Conservation (phyloP, 495 filamentous ascomycete genomes). For the Podospora pseudocomata region DNA sequence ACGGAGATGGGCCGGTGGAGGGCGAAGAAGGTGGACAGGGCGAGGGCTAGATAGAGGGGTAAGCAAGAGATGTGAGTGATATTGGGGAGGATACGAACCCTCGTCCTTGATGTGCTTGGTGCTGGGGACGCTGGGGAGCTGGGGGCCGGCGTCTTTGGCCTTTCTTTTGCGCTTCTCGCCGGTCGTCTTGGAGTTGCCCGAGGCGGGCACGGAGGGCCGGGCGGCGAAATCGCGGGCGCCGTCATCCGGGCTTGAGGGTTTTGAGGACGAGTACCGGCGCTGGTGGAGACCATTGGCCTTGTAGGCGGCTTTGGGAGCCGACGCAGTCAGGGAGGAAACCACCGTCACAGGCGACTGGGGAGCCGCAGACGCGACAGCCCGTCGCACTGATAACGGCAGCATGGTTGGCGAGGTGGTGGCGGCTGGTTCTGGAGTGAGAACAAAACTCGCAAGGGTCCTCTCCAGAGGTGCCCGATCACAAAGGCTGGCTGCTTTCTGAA, state of each 20-base stretch:
- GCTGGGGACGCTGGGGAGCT: slow-evolving; percentile 76
- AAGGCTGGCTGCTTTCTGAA: slow-evolving; percentile 1
- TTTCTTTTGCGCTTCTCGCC: slow-evolving; percentile 49
- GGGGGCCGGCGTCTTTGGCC: slow-evolving; percentile 40
- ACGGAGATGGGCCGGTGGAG: slow-evolving; percentile 92
- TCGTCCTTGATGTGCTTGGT: slow-evolving; percentile 73
- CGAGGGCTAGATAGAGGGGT: slow-evolving; percentile 58
- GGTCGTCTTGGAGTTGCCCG: slow-evolving; percentile 35
- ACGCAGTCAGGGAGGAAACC: slow-evolving; percentile 36
- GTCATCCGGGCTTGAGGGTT: slow-evolving; percentile 53
- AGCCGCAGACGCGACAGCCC: slow-evolving; percentile 39
- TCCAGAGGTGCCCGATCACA: not conserved
- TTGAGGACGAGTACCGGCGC: slow-evolving; percentile 54
- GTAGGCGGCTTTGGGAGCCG: slow-evolving; percentile 39
- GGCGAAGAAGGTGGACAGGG: slow-evolving; percentile 89
- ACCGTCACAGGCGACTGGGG: slow-evolving; percentile 38
- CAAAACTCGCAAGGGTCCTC: slow-evolving; percentile 7
- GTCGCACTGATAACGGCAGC: slow-evolving; percentile 52
- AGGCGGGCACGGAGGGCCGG: slow-evolving; percentile 39
- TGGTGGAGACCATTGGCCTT: slow-evolving; percentile 38
- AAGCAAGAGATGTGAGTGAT: not conserved
- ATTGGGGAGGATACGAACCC: slow-evolving; percentile 48
- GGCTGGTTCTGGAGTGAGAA: not conserved
- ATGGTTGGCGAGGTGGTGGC: slow-evolving; percentile 31
- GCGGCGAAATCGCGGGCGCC: slow-evolving; percentile 46